Evolutionary conservation across 2,329 filamentous ascomycete genomes (phyloP).

Genomic region (Aspergillus pseudoviridinutans): DNA sequence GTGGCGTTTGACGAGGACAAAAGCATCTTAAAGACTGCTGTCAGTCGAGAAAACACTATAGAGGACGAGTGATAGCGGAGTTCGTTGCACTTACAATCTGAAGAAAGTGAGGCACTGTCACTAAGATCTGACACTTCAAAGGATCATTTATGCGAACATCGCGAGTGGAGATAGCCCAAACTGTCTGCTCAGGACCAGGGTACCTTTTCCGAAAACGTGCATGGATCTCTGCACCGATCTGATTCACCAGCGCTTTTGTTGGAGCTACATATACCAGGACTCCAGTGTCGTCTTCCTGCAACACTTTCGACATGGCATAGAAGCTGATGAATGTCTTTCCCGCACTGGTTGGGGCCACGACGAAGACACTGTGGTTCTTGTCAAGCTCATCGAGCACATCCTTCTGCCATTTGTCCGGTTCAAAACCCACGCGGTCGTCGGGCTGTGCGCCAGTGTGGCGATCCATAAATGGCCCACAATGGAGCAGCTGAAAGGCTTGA

Average conservation of each 20-base stretch:
- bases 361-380: slow-evolving; percentile 64
- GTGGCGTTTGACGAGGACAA: slow-evolving; percentile 62
- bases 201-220: slow-evolving; percentile 68
- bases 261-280: slow-evolving; percentile 76
- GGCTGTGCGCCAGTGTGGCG: slow-evolving; percentile 63
- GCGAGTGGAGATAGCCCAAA: slow-evolving; percentile 75
- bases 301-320: slow-evolving; percentile 74
- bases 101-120: slow-evolving; percentile 73
- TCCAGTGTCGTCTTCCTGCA: slow-evolving; percentile 64
- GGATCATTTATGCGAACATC: slow-evolving; percentile 73
- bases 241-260: slow-evolving; percentile 77
- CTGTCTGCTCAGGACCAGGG: slow-evolving; percentile 57
- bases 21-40: slow-evolving; percentile 50
- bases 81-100: slow-evolving; percentile 50
- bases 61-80: not conserved
- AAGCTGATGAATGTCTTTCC: slow-evolving; percentile 80
- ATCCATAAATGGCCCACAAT: slow-evolving; percentile 70
- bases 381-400: slow-evolving; percentile 71
- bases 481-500: slow-evolving; percentile 59
- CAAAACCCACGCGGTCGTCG: slow-evolving; percentile 54
- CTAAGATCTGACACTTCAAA: slow-evolving; percentile 67
- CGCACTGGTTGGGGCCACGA: slow-evolving; percentile 72
- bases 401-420: slow-evolving; percentile 73
- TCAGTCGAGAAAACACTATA: not conserved
- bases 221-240: slow-evolving; percentile 75